Conservation (phyloP, 257 asterid genomes). For the Verbascum thapsus region DNA sequence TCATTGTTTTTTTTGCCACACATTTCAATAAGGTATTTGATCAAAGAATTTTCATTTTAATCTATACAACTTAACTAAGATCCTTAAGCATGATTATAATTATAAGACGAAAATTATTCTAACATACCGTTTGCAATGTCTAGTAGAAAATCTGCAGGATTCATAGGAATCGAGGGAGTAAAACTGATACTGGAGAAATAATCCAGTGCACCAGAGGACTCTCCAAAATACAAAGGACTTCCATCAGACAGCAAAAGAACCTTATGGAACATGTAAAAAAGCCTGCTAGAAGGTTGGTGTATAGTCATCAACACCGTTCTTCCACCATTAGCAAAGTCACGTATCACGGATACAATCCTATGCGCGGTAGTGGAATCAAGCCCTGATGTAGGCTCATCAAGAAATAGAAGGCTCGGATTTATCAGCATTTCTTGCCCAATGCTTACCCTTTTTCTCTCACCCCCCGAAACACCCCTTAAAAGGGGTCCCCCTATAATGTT, state of each 20-base stretch:
- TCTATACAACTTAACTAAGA: too few relatives aligned
- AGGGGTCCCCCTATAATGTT: conserved; percentile 49
- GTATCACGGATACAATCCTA: conserved; percentile 57
- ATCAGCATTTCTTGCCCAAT: conserved; percentile 78
- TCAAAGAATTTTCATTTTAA: too few relatives aligned
- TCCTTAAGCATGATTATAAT: too few relatives aligned
- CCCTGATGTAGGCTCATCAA: conserved; percentile 75
- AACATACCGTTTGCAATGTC: conserved; percentile 54
- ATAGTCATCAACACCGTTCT: conserved; percentile 65
- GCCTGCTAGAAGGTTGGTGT: conserved; percentile 73
- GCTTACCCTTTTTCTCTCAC: conserved; percentile 71
- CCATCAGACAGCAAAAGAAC: conserved; percentile 45
- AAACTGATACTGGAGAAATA: conserved; percentile 38
- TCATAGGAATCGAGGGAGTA: conserved; percentile 31
- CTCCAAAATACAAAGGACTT: conserved; percentile 36
- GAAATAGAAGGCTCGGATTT: conserved; percentile 64
- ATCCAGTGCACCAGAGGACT: conserved; percentile 32
- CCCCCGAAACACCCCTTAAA: conserved; percentile 68
- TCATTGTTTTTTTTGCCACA: too few relatives aligned
- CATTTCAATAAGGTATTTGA: too few relatives aligned
- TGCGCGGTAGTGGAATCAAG: conserved; percentile 71
- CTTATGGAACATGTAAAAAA: conserved; percentile 66
- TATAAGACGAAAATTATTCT: background rate
- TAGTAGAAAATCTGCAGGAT: conserved; percentile 41
- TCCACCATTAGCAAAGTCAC: conserved; percentile 56